Conservation (phyloP, 164 flowering plant species). For the Dillenia suffruticosa region DNA sequence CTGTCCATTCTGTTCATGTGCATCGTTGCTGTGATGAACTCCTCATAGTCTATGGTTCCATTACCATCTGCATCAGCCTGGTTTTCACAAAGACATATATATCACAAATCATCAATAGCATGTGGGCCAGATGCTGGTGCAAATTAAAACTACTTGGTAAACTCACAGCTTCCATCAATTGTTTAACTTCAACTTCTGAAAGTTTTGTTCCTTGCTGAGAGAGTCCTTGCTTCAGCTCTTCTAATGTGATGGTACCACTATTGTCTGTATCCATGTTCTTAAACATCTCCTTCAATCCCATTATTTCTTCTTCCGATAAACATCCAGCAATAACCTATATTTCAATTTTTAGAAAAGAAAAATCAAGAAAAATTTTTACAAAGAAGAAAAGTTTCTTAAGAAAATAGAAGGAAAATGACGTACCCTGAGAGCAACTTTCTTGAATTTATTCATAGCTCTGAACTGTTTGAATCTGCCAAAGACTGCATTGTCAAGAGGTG, state of each 20-base stretch:
- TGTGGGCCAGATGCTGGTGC: background rate
- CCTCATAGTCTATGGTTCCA: constrained; percentile 94
- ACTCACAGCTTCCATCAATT: constrained; percentile 94
- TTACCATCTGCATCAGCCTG: constrained; percentile 98
- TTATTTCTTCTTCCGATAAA: constrained; percentile 94
- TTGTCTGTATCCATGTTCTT: constrained; percentile 84
- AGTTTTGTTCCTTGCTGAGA: constrained; percentile 86
- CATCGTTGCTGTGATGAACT: constrained; percentile 96
- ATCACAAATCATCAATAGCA: too few species aligned
- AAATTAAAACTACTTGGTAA: background rate
- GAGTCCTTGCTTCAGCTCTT: constrained; percentile 85
- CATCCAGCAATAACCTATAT: constrained; percentile 87
- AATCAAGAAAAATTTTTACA: background rate
- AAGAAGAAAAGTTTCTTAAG: background rate
- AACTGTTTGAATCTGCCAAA: constrained; percentile 84
- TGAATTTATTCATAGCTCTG: constrained; percentile 93
- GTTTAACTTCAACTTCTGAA: constrained; percentile 76
- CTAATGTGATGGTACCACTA: constrained; percentile 89
- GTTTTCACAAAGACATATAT: constrained; percentile 1
- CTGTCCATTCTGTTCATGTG: constrained; percentile 85
- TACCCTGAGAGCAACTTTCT: constrained; percentile 96
- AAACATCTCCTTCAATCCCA: constrained; percentile 88
- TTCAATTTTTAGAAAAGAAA: background rate
- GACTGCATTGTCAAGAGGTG: constrained; percentile 92
- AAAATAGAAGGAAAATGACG: background rate